A percentile compares a stretch with the other conserved stretches of the same genome.
phyloP scores from a whole-genome alignment of 305 asterid species.

The Fraxinus velutina region DNA sequence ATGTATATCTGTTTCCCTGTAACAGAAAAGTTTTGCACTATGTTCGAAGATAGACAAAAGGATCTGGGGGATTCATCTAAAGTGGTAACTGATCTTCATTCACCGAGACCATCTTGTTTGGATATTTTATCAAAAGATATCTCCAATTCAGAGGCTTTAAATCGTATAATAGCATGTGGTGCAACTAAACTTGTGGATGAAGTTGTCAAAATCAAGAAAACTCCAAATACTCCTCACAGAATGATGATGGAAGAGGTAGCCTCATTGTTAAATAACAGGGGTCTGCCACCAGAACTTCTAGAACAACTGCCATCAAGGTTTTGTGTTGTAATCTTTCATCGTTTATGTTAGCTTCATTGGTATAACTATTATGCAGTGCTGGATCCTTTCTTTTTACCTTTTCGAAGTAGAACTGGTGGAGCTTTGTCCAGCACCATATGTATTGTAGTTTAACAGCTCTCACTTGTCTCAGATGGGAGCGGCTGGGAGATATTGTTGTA shows the following conservation, averaged over 20 bases:
- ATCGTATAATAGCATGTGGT: constrained; percentile 53
- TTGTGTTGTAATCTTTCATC: not conserved
- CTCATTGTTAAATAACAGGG: constrained; percentile 50
- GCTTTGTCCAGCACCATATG: constrained; percentile 9
- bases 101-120: constrained; percentile 33
- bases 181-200: constrained; percentile 64
- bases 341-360: constrained; percentile 5
- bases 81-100: constrained; percentile 30
- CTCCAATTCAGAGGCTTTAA: constrained; percentile 53
- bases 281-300: constrained; percentile 53
- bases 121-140: constrained; percentile 39
- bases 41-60: constrained; percentile 37
- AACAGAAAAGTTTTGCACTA: constrained; percentile 43
- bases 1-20: constrained; percentile 72
- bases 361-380: not conserved
- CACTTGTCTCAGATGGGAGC: constrained; percentile 75
- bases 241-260: constrained; percentile 72
- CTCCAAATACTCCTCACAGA: constrained; percentile 60
- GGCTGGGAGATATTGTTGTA: constrained; percentile 78
- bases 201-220: constrained; percentile 56
- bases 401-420: not conserved
- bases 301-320: constrained; percentile 89
- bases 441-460: constrained; percentile 16
- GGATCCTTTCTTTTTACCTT: constrained; percentile 4
- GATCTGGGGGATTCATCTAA: constrained; percentile 32